Base-by-base conservation (phyloP, 2,329 filamentous ascomycete species). In the Talaromyces sp. region DNA sequence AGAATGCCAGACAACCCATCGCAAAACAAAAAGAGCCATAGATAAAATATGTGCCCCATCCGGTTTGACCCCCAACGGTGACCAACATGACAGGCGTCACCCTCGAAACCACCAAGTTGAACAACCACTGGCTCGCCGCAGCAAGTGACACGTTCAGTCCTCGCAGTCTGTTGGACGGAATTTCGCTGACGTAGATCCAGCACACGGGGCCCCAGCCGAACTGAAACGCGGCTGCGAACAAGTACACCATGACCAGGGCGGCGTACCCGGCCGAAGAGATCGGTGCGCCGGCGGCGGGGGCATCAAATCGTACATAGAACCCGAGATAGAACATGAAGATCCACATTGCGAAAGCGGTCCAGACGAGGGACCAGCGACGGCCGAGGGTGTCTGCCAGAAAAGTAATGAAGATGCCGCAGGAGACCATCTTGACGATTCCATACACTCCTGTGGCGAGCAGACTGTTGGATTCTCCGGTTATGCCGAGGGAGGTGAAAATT, bases 161-260 rank as follows among this genome's bases (percentile, higher is more conserved):
- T 57, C 88, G 79, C 4, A 90, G 79, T 40, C 87, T 80, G 0
- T 86, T 84, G 1, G 86, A 86, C 0, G 87, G 87, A 62, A 91
- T 90, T 71, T 91, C 88, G 35, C 82, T 83, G 1, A 88, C 84
- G 67, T 89, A 84, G 67, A 89, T 88, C 87, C 88, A 90, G 74
- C 86, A 88, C 23, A 85, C 84, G 0, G 86, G 86, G 1, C 87
- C 87, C 87, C 87, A 89, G 12, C 84, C 84, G 42, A 54, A 65
- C 48, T 60, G 55, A 11, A 46, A 63, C 25, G 40, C 46, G 7
- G 31, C 21, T 31, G 35, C 39, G 39, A 61, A 62, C 21, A 62
- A 5, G 12, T 57, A 62, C 57, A 91, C 87, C 71, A 84, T 88
- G 12, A 88, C 82, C 1, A 89, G 82, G 1, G 88, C 87, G 18